These are phyloP conservation scores for Penicillium sclerotiorum DNA, from an alignment of 2,329 filamentous ascomycete species.

Conservation along the genomic window DNA sequence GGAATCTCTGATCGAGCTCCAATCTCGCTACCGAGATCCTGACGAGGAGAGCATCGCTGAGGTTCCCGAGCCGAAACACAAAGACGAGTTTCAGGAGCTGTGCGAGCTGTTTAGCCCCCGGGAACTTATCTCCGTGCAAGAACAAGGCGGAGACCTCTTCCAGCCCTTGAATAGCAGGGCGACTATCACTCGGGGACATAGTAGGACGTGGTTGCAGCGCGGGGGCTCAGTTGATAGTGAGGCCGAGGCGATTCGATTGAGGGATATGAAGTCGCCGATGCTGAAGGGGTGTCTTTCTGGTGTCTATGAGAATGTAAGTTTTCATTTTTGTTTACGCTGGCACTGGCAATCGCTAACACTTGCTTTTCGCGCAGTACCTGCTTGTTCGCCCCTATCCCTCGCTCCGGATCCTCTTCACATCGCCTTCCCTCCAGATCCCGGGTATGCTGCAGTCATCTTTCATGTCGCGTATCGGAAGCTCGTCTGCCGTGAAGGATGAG, in stretches of 20 bases:
- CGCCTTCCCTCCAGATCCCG: constrained; percentile 66
- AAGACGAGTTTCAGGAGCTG: constrained; percentile 67
- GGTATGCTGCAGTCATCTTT: constrained; percentile 66
- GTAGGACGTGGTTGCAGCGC: constrained; percentile 19
- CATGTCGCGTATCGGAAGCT: constrained; percentile 49
- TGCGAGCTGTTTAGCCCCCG: constrained; percentile 69
- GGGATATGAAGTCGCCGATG: constrained; percentile 42
- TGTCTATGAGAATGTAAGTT: constrained; percentile 60
- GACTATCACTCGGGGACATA: constrained; percentile 7
- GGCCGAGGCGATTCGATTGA: constrained; percentile 32
- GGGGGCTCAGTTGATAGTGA: constrained; percentile 22
- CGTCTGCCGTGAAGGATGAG: constrained; percentile 55
- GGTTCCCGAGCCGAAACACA: constrained; percentile 36
- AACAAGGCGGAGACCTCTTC: constrained; percentile 59
- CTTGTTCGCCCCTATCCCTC: constrained; percentile 63
- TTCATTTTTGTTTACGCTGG: neutral
- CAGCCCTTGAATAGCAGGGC: constrained; percentile 21
- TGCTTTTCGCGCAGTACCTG: constrained; percentile 35
- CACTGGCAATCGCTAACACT: neutral
- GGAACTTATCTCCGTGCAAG: constrained; percentile 67
- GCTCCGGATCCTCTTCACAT: constrained; percentile 69
- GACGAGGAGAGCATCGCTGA: constrained; percentile 32
- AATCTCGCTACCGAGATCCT: constrained; percentile 32
- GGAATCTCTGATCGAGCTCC: constrained; percentile 60
- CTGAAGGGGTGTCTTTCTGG: constrained; percentile 38